Evolutionary conservation across 192 early-diverging fungal genomes (phyloP), one percentile per base, ranked within the genome.

Genomic region (Paraglomus occultum): DNA sequence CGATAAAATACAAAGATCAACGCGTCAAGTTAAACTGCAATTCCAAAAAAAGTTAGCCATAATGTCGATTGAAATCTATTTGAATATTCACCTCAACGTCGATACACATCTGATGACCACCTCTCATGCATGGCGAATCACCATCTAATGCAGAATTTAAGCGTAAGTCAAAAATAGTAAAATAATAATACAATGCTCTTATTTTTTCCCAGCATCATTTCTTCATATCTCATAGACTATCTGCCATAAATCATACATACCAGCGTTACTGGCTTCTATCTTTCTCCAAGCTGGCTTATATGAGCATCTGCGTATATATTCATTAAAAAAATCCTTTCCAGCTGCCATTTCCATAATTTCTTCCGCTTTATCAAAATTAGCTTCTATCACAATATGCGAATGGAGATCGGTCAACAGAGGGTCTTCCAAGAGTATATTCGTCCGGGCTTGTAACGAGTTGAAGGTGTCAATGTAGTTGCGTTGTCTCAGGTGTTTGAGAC

Each of bases 91-190:
- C 64, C 14, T 89, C 85, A 8, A 81, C 79, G 74, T 99, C 95
- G 22, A 97, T 87, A 70, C 90, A 94, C 95, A 98, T 95, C 74
- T 98, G 97, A 77, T 99, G 97, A 6, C 95, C 97, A 51, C 95
- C 95, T 50, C 97, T 82, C 40, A 88, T 85, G 23, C 84, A 73
- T 14, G 91, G 91, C 42, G 74, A 69, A 4, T 76, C 52, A 1
- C 74, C 77, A 45, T 81, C 78, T 69, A 55, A 49, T 15, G 2
- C 11, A 46, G n/a, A 6, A 23, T n/a, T 23, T 44, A 17, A 23
- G 58, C 15, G n/a, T 15, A 15, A 23, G 58, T 18, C 22, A 23
- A 23, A 15, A 23, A 60, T 15, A 2, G 58, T 15, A 51, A 3
- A 20, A 51, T 17, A 17, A n/a, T 17, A 20, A 51, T 17, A 51